A percentile compares a stretch with the other conserved stretches of the same genome.
Conservation (phyloP, 2,329 filamentous ascomycete species). For the Bipolaris gigantea region DNA sequence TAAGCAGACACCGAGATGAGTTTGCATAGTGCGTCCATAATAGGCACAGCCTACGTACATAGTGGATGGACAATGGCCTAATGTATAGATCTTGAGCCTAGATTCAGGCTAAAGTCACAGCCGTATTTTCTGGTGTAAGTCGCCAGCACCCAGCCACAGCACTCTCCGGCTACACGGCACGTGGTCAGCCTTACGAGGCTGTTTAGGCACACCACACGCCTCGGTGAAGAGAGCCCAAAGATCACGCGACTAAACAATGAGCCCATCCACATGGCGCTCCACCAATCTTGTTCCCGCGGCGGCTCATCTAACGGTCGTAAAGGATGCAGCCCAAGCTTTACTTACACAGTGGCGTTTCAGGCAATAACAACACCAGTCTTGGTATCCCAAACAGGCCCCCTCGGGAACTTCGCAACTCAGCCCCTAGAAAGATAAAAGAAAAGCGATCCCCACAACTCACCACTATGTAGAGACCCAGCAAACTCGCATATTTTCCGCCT, state of each 20-base stretch:
- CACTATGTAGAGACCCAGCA: not conserved
- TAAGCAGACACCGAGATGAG: not conserved
- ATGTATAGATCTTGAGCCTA: not conserved
- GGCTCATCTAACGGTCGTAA: not conserved
- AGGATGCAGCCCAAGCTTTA: slow-evolving; percentile 3
- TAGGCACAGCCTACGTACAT: not conserved
- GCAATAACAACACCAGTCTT: slow-evolving; percentile 2
- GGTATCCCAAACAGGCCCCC: not conserved
- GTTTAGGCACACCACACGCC: not conserved
- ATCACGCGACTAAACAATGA: slow-evolving; percentile 3
- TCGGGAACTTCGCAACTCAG: not conserved
- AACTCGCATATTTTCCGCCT: not conserved
- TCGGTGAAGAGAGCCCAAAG: not conserved
- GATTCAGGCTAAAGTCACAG: not conserved
- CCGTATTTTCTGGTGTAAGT: not conserved
- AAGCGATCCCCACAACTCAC: not conserved
- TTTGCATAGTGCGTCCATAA: not conserved
- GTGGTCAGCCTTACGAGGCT: slow-evolving; percentile 2
- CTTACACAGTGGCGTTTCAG: slow-evolving; percentile 1
- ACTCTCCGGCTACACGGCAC: not conserved
- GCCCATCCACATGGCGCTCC: not conserved
- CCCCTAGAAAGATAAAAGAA: not conserved
- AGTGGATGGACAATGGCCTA: not conserved
- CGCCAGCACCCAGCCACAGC: not conserved
- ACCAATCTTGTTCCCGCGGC: slow-evolving; percentile 1